Conservation (phyloP, 1,284 basidiomycete species). For the Malassezia yamatoensis region DNA sequence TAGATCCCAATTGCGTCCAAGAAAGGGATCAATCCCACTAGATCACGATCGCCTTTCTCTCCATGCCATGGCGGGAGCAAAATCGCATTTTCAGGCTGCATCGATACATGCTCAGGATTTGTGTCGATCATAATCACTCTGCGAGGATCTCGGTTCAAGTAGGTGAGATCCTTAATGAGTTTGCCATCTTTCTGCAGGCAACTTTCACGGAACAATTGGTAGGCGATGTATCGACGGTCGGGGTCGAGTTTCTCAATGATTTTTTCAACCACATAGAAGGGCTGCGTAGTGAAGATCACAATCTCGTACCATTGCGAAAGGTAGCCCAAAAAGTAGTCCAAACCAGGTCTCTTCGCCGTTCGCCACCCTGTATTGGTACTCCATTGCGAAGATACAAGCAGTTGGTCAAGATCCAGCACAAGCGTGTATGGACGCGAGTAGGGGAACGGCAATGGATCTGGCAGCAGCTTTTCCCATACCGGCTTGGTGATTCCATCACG, state of each 20-base stretch:
- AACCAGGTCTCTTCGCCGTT: slow-evolving; percentile 65
- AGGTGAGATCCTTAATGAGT: slow-evolving; percentile 66
- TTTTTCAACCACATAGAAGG: slow-evolving; percentile 76
- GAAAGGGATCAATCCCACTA: slow-evolving; percentile 88
- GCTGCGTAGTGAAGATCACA: slow-evolving; percentile 86
- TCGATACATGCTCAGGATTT: slow-evolving; percentile 62
- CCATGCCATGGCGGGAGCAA: slow-evolving; percentile 80
- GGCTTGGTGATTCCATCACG: slow-evolving; percentile 52
- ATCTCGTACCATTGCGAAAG: slow-evolving; percentile 96
- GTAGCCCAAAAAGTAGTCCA: slow-evolving; percentile 94
- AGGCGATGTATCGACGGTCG: slow-evolving; percentile 76
- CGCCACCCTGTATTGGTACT: slow-evolving; percentile 50
- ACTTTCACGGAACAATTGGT: slow-evolving; percentile 76
- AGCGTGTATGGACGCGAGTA: slow-evolving; percentile 85
- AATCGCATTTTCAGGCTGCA: slow-evolving; percentile 83
- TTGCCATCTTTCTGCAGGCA: slow-evolving; percentile 39
- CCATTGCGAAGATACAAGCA: slow-evolving; percentile 84
- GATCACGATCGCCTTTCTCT: slow-evolving; percentile 61
- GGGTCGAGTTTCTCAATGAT: slow-evolving; percentile 89
- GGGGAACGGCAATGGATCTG: slow-evolving; percentile 71
- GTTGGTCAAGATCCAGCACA: slow-evolving; percentile 79
- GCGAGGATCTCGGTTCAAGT: slow-evolving; percentile 80
- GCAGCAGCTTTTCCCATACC: slow-evolving; percentile 79
- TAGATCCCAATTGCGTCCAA: slow-evolving; percentile 59
- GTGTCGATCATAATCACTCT: slow-evolving; percentile 87